These are phyloP conservation scores for Stramenopiles sp. DNA, from an alignment of 352 stramenopile genomes.

Conservation along the genomic window DNA sequence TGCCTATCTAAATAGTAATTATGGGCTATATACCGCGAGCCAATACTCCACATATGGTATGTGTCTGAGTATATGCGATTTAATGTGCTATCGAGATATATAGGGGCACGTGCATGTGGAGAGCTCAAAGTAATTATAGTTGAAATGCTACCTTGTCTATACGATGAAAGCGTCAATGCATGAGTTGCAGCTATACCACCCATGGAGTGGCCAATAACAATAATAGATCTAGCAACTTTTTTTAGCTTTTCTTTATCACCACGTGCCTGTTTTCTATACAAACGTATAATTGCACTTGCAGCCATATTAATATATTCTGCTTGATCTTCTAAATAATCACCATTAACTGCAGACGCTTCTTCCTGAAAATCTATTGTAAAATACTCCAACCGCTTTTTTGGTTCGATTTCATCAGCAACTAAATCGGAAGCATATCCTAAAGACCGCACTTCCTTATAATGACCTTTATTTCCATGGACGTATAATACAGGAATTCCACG, in stretches of 20 bases:
- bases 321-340: slow-evolving; percentile 39
- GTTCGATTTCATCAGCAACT: slow-evolving; percentile 22
- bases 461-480: slow-evolving; percentile 46
- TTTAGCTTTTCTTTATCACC: slow-evolving; percentile 13
- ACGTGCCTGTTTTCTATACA: slow-evolving; percentile 41
- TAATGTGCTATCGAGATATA: slow-evolving; percentile 41
- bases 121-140: slow-evolving; percentile 45
- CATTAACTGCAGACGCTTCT: slow-evolving; percentile 42
- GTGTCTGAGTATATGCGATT: slow-evolving; percentile 31
- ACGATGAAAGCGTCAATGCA: slow-evolving; percentile 41
- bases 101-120: slow-evolving; percentile 32
- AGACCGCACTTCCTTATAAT: slow-evolving; percentile 55
- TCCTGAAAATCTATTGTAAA: slow-evolving; percentile 50
- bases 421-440: slow-evolving; percentile 44
- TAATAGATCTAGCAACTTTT: slow-evolving; percentile 30
- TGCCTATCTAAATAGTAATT: not conserved
- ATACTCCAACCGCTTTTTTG: slow-evolving; percentile 31
- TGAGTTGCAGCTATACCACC: slow-evolving; percentile 41
- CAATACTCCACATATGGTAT: slow-evolving; percentile 9
- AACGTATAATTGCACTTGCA: slow-evolving; percentile 36
- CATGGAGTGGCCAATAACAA: slow-evolving; percentile 59
- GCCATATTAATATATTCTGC: slow-evolving; percentile 46
- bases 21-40: not conserved
- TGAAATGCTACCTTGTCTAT: slow-evolving; percentile 42
- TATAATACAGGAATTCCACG: slow-evolving; percentile 50